Evolutionary conservation across 2,329 filamentous ascomycete genomes (phyloP), one percentile per base, ranked within the genome.

Genomic region (Ophiostoma australiae): DNA sequence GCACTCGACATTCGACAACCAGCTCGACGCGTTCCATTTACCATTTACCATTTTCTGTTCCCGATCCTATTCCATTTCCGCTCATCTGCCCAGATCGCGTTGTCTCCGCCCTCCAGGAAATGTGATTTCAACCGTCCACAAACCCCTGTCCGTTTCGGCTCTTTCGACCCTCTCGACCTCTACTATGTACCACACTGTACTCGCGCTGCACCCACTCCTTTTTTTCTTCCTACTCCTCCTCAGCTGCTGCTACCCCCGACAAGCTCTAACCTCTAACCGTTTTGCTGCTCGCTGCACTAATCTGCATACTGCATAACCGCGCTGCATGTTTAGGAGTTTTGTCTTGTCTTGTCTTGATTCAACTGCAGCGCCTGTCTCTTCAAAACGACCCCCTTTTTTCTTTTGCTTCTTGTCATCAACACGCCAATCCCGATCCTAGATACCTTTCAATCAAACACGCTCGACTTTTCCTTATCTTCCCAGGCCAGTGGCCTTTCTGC

Each of bases 401-500:
- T 23, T 48, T 67, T 48, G 39, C 39, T 67, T 67, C 66, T 67
- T 67, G 66, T 67, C 35, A 44, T 41, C 37, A 31, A 48, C 66
- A 48, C 17, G 4, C 66, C 27, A 35, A 6, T 27, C 61, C 55
- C 23, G 39, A 52, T 35, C 1, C 68, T 31, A 41, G 44, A 68
- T 33, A 41, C 6, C 27, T n/a, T 44, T 48, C 17, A 48, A 48
- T 7, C 7, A 1, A 2, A 48, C 17, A 48, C 44, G 17, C 67
- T 68, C 67, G 67, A 68, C 39, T 41, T 17, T 27, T 33, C 58
- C 13, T 17, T 27, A 63, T 67, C 37, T 39, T 37, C 39, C 66
- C 66, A 67, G 66, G 66, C 66, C 66, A 41, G 37, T 67, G 66
- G 66, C 66, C 39, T 67, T 67, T 67, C 10, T 48, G 66, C 63